Conservation (phyloP, 768 basidiomycete species). For the Psilocybe subaeruginosa region DNA sequence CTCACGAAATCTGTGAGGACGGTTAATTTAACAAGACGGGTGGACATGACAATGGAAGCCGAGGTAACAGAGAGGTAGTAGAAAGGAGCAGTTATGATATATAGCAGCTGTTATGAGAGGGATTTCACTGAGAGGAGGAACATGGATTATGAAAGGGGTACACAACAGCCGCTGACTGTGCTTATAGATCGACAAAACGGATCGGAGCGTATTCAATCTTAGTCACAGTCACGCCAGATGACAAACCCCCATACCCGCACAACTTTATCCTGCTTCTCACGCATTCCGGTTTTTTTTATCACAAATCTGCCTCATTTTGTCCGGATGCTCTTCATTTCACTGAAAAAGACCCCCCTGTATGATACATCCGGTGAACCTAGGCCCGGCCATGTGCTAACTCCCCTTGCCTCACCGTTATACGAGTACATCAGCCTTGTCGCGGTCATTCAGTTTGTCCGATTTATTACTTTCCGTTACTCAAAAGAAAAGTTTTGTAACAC, state of each 20-base stretch:
- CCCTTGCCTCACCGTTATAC: too few species aligned
- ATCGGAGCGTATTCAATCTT: conserved; percentile 13
- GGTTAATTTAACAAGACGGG: conserved; percentile 48
- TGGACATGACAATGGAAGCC: conserved; percentile 31
- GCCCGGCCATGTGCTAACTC: too few species aligned
- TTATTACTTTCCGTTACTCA: too few species aligned
- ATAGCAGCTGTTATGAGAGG: conserved; percentile 28
- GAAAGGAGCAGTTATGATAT: conserved; percentile 1
- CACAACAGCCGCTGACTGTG: conserved; percentile 32
- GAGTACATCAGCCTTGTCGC: background rate
- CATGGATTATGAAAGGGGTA: conserved; percentile 26
- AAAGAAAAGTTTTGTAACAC: too few species aligned
- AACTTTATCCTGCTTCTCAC: conserved; percentile 1
- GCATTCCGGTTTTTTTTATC: background rate
- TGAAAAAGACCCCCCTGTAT: too few species aligned
- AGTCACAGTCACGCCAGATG: conserved; percentile 20
- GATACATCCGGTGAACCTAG: too few species aligned
- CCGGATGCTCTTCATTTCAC: background rate
- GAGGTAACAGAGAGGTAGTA: background rate
- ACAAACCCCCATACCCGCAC: conserved; percentile 17
- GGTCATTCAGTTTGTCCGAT: background rate
- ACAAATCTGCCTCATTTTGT: background rate
- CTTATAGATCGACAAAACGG: conserved; percentile 22
- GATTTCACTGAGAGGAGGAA: conserved; percentile 28
- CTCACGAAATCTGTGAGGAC: conserved; percentile 54